Base-by-base conservation (phyloP, 768 basidiomycete genomes). In the Pulveroboletus sp. region DNA sequence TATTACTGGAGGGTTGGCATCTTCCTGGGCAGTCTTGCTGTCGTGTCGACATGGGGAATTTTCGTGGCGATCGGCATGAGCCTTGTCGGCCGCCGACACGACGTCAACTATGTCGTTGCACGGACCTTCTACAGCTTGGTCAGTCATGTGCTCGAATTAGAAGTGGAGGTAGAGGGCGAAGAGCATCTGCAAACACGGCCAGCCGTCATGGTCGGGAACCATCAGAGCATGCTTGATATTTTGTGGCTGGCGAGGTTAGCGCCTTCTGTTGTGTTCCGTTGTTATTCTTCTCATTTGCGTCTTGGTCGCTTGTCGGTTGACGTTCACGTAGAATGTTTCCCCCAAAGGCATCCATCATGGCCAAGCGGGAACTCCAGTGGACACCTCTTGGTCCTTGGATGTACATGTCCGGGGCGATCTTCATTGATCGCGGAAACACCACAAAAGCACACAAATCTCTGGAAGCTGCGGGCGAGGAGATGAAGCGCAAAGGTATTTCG, bases 211-310 rank as follows among this genome's bases (percentile, higher is more conserved):
- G 79, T 97, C 63, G 81, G 79, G 11, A 98, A 97, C 64, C 95
- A 98, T 66, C 95, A 98, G 74, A 93, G 86, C 51, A 87, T 93
- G 81, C 67, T 96, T 39, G 93, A 96, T 68, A 79, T 99, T 53
- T 66, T 95, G 32, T 82, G 82, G 59, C 71, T 93, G 46, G 93
- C 85, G 50, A 81, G 81, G 89, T 90, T 63, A 69, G 85, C 58
- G 37, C 42, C 30, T 28, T 50, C 45, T 49, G 44, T 44, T 31
- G 30, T 49, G 44, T 50, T 56, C 58, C 51, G 57, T 58, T 32
- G 49, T 51, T 31, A 39, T 37, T 43, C 37, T 21, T 21, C 21
- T 21, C 21, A 43, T 31, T 37, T 30, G 37, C 26, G 43, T 55
- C 47, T 14, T 45, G 36, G 4, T 49, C 36, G 38, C 44, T 51